Conservation (phyloP, 148 eudicot species). For the Arbutus unedo region DNA sequence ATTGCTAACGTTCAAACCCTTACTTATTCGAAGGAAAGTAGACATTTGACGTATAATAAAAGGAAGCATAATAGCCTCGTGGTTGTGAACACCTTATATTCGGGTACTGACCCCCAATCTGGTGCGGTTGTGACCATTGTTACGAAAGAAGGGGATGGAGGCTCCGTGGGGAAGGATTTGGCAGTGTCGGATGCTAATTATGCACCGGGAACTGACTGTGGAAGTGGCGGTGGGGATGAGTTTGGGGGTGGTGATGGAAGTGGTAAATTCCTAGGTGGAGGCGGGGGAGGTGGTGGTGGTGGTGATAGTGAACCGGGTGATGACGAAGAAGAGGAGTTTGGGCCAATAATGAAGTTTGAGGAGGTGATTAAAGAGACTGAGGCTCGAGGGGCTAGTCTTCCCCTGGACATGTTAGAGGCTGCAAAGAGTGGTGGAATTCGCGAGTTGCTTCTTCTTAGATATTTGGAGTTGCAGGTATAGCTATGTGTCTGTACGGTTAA, state of each 20-base stretch:
- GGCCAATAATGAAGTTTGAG: conserved; percentile 56
- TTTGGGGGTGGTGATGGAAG: conserved; percentile 38
- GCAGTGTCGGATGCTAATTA: conserved; percentile 13
- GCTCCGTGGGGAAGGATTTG: conserved; percentile 25
- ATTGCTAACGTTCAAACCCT: conserved; percentile 3
- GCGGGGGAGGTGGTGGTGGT: conserved; percentile 35
- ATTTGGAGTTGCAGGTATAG: conserved; percentile 55
- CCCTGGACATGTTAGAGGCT: conserved; percentile 54
- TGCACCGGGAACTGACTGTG: conserved; percentile 23
- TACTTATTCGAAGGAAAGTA: not conserved
- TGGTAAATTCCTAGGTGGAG: conserved; percentile 21
- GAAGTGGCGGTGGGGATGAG: conserved; percentile 24
- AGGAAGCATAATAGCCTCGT: conserved; percentile 23
- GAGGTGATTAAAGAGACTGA: conserved; percentile 54
- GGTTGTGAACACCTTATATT: conserved; percentile 19
- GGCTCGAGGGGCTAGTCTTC: conserved; percentile 51
- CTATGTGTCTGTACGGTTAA: not conserved
- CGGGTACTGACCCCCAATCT: conserved; percentile 25
- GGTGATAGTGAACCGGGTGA: conserved; percentile 30
- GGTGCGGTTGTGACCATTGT: conserved; percentile 19
- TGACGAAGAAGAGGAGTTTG: conserved; percentile 47
- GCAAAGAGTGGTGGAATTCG: conserved; percentile 51
- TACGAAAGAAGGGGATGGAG: conserved; percentile 10
- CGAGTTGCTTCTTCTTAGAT: conserved; percentile 40
- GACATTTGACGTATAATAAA: not conserved